Percentiles rank a stretch among this genome's conserved stretches.
These are phyloP conservation scores for Metarhizium robertsii DNA, from an alignment of 2,329 filamentous ascomycete species.

Conservation along the genomic window DNA sequence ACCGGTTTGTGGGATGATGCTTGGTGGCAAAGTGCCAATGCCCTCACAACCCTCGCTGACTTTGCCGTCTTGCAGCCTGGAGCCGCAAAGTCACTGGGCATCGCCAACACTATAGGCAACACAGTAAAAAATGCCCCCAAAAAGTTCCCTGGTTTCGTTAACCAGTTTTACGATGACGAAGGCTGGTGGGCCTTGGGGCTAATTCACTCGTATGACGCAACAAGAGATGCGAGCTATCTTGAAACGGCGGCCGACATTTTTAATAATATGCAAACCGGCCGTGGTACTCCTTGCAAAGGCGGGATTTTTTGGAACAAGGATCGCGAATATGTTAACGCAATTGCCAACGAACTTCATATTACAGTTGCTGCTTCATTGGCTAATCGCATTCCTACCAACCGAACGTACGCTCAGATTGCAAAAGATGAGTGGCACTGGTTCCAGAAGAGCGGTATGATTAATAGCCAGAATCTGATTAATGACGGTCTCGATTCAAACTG, in stretches of 20 bases:
- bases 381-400: conserved; percentile 35
- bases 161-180: conserved; percentile 50
- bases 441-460: conserved; percentile 39
- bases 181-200: conserved; percentile 54
- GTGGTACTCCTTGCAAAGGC: conserved; percentile 35
- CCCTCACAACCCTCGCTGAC: conserved; percentile 52
- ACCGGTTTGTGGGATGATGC: conserved; percentile 55
- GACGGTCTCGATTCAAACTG: conserved; percentile 40
- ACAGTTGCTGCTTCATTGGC: conserved; percentile 44
- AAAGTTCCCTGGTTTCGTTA: conserved; percentile 32
- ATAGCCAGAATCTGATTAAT: conserved; percentile 38
- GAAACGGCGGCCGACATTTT: conserved; percentile 43
- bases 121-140: conserved; percentile 37
- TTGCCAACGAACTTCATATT: conserved; percentile 49
- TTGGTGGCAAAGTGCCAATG: conserved; percentile 69
- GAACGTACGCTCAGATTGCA: conserved; percentile 37
- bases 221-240: conserved; percentile 40
- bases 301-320: conserved; percentile 49
- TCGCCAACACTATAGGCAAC: conserved; percentile 30
- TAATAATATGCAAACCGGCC: conserved; percentile 43
- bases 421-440: conserved; percentile 45
- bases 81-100: conserved; percentile 25
- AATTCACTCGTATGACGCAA: conserved; percentile 47
- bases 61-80: conserved; percentile 27
- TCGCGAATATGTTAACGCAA: conserved; percentile 40